Evolutionary conservation across 495 filamentous ascomycete genomes (phyloP), one percentile per base, ranked within the genome.

Genomic region (Poronia punctata): DNA sequence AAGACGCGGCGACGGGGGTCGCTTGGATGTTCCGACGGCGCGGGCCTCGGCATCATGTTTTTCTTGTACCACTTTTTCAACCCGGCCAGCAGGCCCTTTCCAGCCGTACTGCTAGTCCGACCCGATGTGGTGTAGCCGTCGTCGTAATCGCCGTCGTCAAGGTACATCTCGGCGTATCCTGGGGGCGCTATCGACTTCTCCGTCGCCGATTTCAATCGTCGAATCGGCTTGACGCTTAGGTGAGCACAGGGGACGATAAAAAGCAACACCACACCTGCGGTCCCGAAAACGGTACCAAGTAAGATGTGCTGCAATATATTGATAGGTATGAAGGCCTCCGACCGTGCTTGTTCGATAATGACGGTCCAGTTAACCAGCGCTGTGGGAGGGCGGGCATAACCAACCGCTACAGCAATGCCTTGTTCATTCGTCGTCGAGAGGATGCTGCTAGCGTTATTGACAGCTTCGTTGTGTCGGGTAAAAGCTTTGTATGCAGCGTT

Each of bases 251-350:
- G 84, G 19, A 87, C 70, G 3, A 86, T 69, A 3, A 88, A 49
- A 10, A 89, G 19, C 3, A 88, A 43, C 3, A 87, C 70, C 0
- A 77, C 65, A 3, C 81, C 88, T 12, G 79, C 71, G 0, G 86
- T 90, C 0, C 83, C 85, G 52, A 95, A 93, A 1, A 93, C 84
- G 37, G 86, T 93, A 2, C 74, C 84, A 2, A 95, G 61, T 4
- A 95, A 72, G 29, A 95, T 83, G 32, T 79, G 79, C 20, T 84
- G 75, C 16, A 95, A 69, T 14, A 76, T 75, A 24, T 68, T 49
- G 21, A 95, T 86, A 1, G 87, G 82, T n/a, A 68, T 68, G 60
- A 77, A 84, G 6, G 86, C 86, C 52, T 95, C 88, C 24, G 56
- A 49, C 33, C 74, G 74, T 9, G 77, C 70, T 57, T 90, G 81